Base-by-base conservation (phyloP, 2,329 filamentous ascomycete species). In the Trichoderma sp. region DNA sequence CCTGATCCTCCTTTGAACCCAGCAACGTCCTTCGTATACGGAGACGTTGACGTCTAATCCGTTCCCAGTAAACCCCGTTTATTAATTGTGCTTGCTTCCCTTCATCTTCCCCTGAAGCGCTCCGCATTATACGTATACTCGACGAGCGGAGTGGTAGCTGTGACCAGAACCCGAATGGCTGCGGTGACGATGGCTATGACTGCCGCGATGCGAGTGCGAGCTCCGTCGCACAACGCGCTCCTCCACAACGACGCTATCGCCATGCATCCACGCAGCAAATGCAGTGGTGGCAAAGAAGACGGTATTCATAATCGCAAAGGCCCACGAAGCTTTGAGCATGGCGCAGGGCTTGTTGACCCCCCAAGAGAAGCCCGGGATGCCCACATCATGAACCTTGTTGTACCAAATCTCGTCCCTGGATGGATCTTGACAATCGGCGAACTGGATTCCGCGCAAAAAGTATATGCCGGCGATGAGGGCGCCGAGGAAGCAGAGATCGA, bases 301-400 rank as follows among this genome's bases (percentile, higher is more conserved):
- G 75, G 86, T 85, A 81, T 96, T 93, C 87, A 98, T 97, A 81
- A 98, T 98, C 63, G 89, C 94, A 76, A 98, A 91, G 3, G 94
- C 95, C 83, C 94, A 98, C 75, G 86, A 88, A 1, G 95, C 92
- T 88, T 98, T 98, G 78, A 97, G 89, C 93, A 98, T 96, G 64
- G 92, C 89, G 83, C 95, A 98, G 6, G 90, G 89, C 86, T 95
- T 95, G 81, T 93, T 86, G 47, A 90, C 81, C 68, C 86, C 81
- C 53, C 89, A 86, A 66, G 82, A 82, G 62, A 85, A 85, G 43
- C 87, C 80, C 34, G 82, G 83, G 57, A 88, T 88, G 74, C 82
- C 84, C 34, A 93, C 88, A 14, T 87, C 84, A 14, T 91, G 91
- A 57, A 94, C 84, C 63, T 86, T 85, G 68, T 88, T 79, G 76